A percentile compares a stretch with the other conserved stretches of the same genome.
Evolutionary conservation across 176 grass and related monocot species (phyloP).

Genomic region (Urochloa ruziziensis): DNA sequence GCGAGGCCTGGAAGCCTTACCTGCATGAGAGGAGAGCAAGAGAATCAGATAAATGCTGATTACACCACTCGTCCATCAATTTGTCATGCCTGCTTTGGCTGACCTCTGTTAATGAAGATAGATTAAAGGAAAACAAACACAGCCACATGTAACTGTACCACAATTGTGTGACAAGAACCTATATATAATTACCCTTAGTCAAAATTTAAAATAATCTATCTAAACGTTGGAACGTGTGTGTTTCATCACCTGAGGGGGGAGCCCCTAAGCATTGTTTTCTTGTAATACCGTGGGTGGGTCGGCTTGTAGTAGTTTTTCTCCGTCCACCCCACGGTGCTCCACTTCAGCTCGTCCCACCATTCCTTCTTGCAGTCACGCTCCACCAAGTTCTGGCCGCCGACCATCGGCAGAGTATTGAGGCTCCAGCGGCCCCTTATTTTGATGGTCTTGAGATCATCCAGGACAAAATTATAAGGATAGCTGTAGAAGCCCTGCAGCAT

Average conservation of each 20-base stretch:
- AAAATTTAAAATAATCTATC: background rate
- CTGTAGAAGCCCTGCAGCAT: no score
- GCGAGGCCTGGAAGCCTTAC: background rate
- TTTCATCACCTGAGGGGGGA: background rate
- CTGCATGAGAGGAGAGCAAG: background rate
- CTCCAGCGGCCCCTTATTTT: conserved; percentile 37
- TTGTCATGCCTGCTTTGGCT: no score
- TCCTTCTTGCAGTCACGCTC: conserved; percentile 27
- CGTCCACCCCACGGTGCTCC: background rate
- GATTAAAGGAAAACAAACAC: background rate
- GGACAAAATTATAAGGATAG: no score
- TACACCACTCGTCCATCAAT: no score
- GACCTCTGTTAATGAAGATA: background rate
- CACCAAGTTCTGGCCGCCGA: accelerated
- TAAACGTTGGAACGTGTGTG: background rate
- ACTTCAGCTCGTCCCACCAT: conserved; percentile 18
- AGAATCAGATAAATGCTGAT: background rate
- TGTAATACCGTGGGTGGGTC: background rate
- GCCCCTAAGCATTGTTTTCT: background rate
- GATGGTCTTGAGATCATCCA: background rate
- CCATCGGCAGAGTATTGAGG: background rate
- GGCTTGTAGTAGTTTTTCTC: background rate
- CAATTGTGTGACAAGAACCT: background rate
- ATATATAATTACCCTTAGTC: background rate
- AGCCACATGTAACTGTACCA: background rate